Evolutionary conservation across 352 stramenopile species (phyloP).

Genomic region (Phytophthora europaea): DNA sequence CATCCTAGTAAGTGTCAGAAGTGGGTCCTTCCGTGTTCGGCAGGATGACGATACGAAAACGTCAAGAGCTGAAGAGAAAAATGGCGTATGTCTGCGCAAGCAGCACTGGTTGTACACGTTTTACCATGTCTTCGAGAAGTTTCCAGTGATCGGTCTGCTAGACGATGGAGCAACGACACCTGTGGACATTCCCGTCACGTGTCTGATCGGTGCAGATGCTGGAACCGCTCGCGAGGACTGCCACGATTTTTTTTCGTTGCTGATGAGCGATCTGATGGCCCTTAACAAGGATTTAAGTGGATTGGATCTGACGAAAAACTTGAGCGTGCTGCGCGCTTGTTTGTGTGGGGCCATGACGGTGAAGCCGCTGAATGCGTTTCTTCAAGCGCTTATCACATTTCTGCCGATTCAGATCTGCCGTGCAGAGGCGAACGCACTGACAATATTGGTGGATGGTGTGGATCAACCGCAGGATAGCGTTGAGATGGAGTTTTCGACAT

Average conservation of each 20-base stretch:
- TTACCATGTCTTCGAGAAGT: conserved; percentile 60
- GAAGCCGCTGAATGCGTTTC: not conserved
- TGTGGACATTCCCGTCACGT: not conserved
- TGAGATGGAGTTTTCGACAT: not conserved
- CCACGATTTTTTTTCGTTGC: conserved; percentile 11
- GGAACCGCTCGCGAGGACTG: not conserved
- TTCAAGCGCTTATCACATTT: conserved; percentile 47
- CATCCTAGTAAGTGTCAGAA: conserved; percentile 38
- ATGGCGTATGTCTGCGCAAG: not conserved
- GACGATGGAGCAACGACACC: not conserved
- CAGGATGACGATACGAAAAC: conserved; percentile 8
- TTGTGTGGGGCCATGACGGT: not conserved
- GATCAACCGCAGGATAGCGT: not conserved
- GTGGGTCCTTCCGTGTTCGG: conserved; percentile 50
- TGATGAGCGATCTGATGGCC: conserved; percentile 33
- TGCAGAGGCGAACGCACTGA: conserved; percentile 55
- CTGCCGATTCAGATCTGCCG: conserved; percentile 73
- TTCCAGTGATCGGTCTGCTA: conserved; percentile 35
- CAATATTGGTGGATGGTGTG: conserved; percentile 45
- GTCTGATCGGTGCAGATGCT: not conserved
- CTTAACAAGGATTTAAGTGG: conserved; percentile 34
- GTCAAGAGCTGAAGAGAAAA: not conserved
- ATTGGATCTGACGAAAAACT: conserved; percentile 21
- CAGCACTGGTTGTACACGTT: conserved; percentile 33
- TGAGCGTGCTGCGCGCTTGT: not conserved